Conservation (phyloP, 2,329 filamentous ascomycete genomes). For the Dactylellina drechsleri region DNA sequence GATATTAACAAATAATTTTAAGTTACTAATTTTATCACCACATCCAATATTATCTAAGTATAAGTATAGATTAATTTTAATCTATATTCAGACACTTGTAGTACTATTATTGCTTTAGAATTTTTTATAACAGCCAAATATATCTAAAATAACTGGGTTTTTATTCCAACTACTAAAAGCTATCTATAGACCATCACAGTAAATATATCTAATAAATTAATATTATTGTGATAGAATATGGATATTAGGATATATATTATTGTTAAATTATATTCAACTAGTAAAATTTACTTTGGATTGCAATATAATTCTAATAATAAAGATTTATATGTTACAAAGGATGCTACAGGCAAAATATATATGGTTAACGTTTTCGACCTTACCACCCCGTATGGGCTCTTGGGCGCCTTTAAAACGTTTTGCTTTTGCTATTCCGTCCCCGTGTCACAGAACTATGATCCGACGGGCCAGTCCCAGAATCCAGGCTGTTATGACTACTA, state of each 20-base stretch:
- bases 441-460: too few species aligned
- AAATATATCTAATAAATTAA: background rate
- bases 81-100: conserved; percentile 3
- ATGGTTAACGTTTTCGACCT: conserved; percentile 2
- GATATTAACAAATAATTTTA: conserved; percentile 2
- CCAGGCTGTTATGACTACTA: too few species aligned
- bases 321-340: conserved; percentile 5
- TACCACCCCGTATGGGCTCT: background rate
- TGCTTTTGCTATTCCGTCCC: too few species aligned
- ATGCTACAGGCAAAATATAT: background rate
- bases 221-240: background rate
- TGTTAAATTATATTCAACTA: background rate
- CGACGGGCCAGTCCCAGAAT: too few species aligned
- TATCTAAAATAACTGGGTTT: background rate
- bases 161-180: background rate
- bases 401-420: too few species aligned
- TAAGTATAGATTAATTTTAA: conserved; percentile 16
- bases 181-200: background rate
- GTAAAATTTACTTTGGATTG: background rate
- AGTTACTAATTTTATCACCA: background rate
- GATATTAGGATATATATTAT: background rate
- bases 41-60: background rate
- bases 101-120: background rate
- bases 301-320: background rate
- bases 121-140: background rate